Evolutionary conservation across 2,329 filamentous ascomycete species (phyloP).

Genomic region (Zymoseptoria crescenta): DNA sequence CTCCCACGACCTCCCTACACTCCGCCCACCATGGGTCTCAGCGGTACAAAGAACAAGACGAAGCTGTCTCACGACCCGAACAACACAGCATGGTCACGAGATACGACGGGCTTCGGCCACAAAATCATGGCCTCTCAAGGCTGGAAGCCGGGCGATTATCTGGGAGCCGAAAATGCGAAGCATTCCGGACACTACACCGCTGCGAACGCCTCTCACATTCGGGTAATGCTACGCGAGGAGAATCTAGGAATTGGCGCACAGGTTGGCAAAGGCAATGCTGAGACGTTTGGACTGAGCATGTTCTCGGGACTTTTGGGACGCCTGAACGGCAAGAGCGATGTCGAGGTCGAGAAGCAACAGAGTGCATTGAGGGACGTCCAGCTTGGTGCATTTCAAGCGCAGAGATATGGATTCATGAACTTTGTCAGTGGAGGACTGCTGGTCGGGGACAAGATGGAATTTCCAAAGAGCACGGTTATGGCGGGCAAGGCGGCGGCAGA

Average conservation of each 20-base stretch:
- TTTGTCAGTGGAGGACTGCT: conserved; percentile 82
- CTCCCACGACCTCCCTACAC: no score
- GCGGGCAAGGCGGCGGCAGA: conserved; percentile 38
- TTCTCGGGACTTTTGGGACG: conserved; percentile 81
- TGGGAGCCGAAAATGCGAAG: conserved; percentile 68
- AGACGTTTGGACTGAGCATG: conserved; percentile 76
- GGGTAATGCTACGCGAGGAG: conserved; percentile 80
- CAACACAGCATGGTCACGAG: conserved; percentile 85
- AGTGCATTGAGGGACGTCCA: conserved; percentile 61
- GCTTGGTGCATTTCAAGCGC: conserved; percentile 64
- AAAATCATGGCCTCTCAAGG: conserved; percentile 81
- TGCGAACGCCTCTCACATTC: conserved; percentile 78
- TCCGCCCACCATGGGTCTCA: conserved; percentile 54
- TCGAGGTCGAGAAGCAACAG: conserved; percentile 62
- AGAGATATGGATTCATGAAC: conserved; percentile 69
- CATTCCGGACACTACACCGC: conserved; percentile 71
- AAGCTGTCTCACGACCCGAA: conserved; percentile 90
- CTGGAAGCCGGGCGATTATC: conserved; percentile 76
- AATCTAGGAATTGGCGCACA: conserved; percentile 83
- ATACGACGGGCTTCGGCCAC: conserved; percentile 77
- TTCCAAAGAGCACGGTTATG: conserved; percentile 10
- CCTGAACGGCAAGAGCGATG: conserved; percentile 78
- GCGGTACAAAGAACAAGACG: conserved; percentile 43
- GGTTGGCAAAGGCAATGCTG: conserved; percentile 56
- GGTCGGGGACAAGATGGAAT: conserved; percentile 50